phyloP scores from a whole-genome alignment of 306 rosid genomes.

The Cucurbita maxima region DNA sequence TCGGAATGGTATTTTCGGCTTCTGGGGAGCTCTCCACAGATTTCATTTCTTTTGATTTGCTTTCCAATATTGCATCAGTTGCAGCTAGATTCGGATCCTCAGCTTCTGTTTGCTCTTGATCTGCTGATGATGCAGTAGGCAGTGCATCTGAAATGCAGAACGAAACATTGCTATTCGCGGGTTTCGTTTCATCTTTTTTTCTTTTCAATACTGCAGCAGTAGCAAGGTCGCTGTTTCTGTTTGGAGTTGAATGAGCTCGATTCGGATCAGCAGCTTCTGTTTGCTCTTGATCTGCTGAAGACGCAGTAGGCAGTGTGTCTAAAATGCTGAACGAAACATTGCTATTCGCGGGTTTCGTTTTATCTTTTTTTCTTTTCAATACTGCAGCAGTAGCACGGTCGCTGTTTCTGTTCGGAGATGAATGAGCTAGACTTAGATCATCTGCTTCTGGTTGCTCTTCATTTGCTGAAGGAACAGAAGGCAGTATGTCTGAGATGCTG shows the following conservation, averaged over 20 bases:
- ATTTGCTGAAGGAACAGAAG: slow-evolving; percentile 14
- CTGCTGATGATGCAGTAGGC: slow-evolving; percentile 17
- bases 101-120: slow-evolving; percentile 9
- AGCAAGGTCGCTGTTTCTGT: slow-evolving; percentile 8
- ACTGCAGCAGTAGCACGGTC: slow-evolving; percentile 8
- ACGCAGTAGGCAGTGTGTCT: slow-evolving; percentile 17
- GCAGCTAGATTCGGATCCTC: slow-evolving; percentile 3
- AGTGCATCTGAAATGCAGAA: slow-evolving; percentile 34
- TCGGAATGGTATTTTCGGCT: slow-evolving; percentile 19
- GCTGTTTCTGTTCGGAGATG: slow-evolving; percentile 9
- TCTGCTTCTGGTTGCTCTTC: slow-evolving; percentile 13
- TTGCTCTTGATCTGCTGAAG: slow-evolving; percentile 15
- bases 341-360: not conserved
- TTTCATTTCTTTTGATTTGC: slow-evolving; percentile 5
- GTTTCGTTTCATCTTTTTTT: not conserved
- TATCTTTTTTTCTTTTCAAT: not conserved
- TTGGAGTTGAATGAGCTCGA: slow-evolving; percentile 10
- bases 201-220: not conserved
- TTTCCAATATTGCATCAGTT: not conserved
- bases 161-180: slow-evolving; percentile 13
- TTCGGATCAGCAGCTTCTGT: slow-evolving; percentile 2
- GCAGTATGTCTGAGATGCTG: slow-evolving; percentile 29
- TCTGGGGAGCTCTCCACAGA: slow-evolving; percentile 5
- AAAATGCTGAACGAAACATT: slow-evolving; percentile 34
- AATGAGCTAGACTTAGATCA: slow-evolving; percentile 1